These are phyloP conservation scores for Scytalidium sp. DNA, from an alignment of 2,329 filamentous ascomycete genomes.

Conservation along the genomic window DNA sequence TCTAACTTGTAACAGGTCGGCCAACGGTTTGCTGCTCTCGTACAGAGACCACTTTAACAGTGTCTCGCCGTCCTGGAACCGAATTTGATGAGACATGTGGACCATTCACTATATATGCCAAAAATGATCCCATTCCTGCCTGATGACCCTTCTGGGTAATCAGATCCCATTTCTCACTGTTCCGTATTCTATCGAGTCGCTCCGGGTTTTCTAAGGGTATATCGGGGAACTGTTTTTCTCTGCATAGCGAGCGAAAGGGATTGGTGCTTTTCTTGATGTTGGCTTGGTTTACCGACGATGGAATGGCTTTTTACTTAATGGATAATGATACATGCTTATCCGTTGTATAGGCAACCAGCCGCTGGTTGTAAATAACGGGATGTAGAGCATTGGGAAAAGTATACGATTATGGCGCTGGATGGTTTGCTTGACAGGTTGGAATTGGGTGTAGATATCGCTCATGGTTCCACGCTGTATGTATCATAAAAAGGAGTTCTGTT, in stretches of 20 bases:
- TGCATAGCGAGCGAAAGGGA: slow-evolving; percentile 32
- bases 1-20: slow-evolving; percentile 21
- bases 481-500: slow-evolving; percentile 27
- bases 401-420: slow-evolving; percentile 26
- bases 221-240: slow-evolving; percentile 26
- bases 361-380: slow-evolving; percentile 18
- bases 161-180: slow-evolving; percentile 20
- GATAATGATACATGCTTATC: slow-evolving; percentile 30
- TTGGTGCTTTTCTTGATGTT: slow-evolving; percentile 24
- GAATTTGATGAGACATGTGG: slow-evolving; percentile 1
- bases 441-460: slow-evolving; percentile 7
- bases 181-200: slow-evolving; percentile 28
- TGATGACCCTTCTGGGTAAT: slow-evolving; percentile 4
- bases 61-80: slow-evolving; percentile 1
- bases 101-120: background rate
- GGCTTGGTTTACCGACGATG: slow-evolving; percentile 21
- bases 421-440: slow-evolving; percentile 23
- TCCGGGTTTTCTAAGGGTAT: slow-evolving; percentile 25
- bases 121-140: slow-evolving; percentile 1
- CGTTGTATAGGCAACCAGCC: slow-evolving; percentile 16
- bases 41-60: slow-evolving; percentile 13
- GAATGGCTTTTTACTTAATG: slow-evolving; percentile 24
- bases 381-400: slow-evolving; percentile 17
- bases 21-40: slow-evolving; percentile 27
- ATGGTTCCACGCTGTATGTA: slow-evolving; percentile 22